Evolutionary conservation across 108 stramenopile genomes (phyloP), one percentile per base, ranked within the genome.

Genomic region (Discostella stelligeroides): DNA sequence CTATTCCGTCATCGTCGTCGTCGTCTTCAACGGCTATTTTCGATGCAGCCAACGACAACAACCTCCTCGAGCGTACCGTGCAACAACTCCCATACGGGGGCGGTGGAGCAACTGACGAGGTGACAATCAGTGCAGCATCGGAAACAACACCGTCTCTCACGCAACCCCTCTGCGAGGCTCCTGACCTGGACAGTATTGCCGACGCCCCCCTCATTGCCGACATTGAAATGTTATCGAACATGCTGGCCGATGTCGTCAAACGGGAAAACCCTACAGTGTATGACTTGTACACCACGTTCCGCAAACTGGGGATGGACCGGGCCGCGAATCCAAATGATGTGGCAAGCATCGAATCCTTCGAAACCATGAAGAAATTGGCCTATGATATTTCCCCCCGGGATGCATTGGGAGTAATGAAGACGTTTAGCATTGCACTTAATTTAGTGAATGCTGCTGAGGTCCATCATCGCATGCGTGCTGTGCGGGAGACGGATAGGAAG

Each of bases 361-460:
- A 86, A 46, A 50, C 54, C 23, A 93, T 93, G 89, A 85, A 83
- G 34, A 62, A 83, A 24, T 53, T 78, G 0, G 86, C 85, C 46
- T 40, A 63, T 40, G 78, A 81, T 15, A 78, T 93, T 24, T 41
- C 73, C 12, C 85, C 89, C 2, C 39, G 58, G 6, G 86, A 93
- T 41, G 84, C 85, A 28, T 64, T 92, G 62, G 89, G 86, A n/a
- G 85, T 95, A 3, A 82, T 81, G 73, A 83, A 91, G 34, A 80
- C 73, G 37, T 86, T 95, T 63, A 74, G 79, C 21, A 83, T 90
- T 42, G 86, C 89, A 21, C 75, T 95, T 30, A 86, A 87, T 53
- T 61, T 95, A 24, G 89, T 95, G 27, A 95, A 92, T 77, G 75
- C 89, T 8, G 89, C 94, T 30, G 94, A 95, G 71, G 88, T 88